Conservation (phyloP, 1,139 yeast genomes). For the Geotrichum restrictum region DNA sequence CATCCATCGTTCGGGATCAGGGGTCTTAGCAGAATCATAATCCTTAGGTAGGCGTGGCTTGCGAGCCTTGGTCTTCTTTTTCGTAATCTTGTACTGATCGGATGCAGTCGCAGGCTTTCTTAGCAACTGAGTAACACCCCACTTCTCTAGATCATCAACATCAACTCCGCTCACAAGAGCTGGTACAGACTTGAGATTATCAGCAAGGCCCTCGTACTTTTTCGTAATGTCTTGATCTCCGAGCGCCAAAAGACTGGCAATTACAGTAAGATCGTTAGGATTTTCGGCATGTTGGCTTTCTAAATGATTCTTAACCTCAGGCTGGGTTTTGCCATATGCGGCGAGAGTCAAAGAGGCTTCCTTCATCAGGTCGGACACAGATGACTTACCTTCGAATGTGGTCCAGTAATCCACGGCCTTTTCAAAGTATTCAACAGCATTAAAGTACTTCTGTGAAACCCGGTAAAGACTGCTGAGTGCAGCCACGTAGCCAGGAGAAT, state of each 20-base stretch:
- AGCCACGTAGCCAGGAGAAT: constrained; percentile 46
- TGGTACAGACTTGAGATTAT: constrained; percentile 19
- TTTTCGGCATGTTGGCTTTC: constrained; percentile 16
- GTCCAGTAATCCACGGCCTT: constrained; percentile 19
- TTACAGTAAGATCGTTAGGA: constrained; percentile 14
- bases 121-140: constrained; percentile 42
- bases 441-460: constrained; percentile 23
- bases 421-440: constrained; percentile 22
- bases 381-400: constrained; percentile 15
- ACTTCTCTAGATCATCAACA: constrained; percentile 39
- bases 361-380: constrained; percentile 25
- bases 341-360: constrained; percentile 27
- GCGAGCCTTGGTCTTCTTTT: constrained; percentile 39
- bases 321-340: constrained; percentile 19
- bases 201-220: constrained; percentile 24
- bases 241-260: constrained; percentile 29
- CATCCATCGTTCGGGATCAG: constrained; percentile 82
- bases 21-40: constrained; percentile 41
- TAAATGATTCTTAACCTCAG: constrained; percentile 21
- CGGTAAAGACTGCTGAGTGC: constrained; percentile 50
- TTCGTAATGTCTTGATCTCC: constrained; percentile 21
- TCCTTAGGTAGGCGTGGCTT: constrained; percentile 42
- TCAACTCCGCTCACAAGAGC: constrained; percentile 45
- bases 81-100: constrained; percentile 22
- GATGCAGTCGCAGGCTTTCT: constrained; percentile 24